These are phyloP conservation scores for Aspergillus sp. DNA, from an alignment of 2,329 filamentous ascomycete genomes.

Conservation along the genomic window DNA sequence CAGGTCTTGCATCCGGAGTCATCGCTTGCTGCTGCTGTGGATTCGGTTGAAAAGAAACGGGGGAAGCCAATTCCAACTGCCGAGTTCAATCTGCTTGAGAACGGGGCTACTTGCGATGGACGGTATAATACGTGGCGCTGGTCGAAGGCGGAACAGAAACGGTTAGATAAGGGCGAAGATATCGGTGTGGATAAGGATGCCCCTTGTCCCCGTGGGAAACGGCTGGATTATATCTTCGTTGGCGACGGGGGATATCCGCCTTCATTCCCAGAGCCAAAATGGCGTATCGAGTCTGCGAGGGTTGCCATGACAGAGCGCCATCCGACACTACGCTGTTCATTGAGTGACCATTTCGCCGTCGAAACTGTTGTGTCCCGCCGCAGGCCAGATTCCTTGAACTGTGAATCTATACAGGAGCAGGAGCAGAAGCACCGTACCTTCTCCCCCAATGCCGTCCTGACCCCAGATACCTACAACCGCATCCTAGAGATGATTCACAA, in stretches of 20 bases:
- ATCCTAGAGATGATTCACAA: conserved; percentile 63
- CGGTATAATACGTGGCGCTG: conserved; percentile 91
- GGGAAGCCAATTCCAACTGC: conserved; percentile 65
- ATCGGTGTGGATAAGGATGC: conserved; percentile 58
- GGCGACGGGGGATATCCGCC: conserved; percentile 44
- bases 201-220: conserved; percentile 68
- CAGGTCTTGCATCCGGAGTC: conserved; percentile 74
- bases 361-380: conserved; percentile 63
- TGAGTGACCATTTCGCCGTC: conserved; percentile 93
- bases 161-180: conserved; percentile 59
- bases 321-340: conserved; percentile 70
- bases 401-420: not conserved
- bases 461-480: conserved; percentile 56
- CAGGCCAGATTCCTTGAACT: not conserved
- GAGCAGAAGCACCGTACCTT: conserved; percentile 1
- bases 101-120: conserved; percentile 82
- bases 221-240: conserved; percentile 92
- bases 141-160: conserved; percentile 63
- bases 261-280: conserved; percentile 39
- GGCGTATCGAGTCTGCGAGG: conserved; percentile 63
- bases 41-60: conserved; percentile 60
- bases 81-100: conserved; percentile 67
- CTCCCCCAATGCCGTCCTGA: conserved; percentile 30
- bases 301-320: conserved; percentile 80
- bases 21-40: conserved; percentile 65